Evolutionary conservation across 2,329 filamentous ascomycete species (phyloP), one percentile per base, ranked within the genome.

Genomic region (Fonsecaea pedrosoi): DNA sequence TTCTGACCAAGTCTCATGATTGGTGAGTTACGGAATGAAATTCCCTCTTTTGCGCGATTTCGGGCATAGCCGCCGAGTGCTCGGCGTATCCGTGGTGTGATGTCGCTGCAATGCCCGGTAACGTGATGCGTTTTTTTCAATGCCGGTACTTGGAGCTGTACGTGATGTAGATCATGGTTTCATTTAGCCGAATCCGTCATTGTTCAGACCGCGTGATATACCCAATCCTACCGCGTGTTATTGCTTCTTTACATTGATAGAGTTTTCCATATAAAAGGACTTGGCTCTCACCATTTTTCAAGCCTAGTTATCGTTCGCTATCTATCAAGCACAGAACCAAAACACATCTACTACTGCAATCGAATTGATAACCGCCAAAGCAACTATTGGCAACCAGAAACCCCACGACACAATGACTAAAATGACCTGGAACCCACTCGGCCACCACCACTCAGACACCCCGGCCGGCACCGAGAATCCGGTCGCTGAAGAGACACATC

Each of bases 41-140:
- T 30, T 54, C 40, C 42, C n/a, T 25, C 4, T 32, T 10, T 18
- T 66, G 65, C 61, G 65, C 57, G 65, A 67, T 67, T 67, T 67
- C 61, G 65, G 65, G 61, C 53, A 53, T 48, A 45, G n/a, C 65
- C 65, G 65, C 35, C 48, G 55, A 61, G 15, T 9, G 12, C 40
- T 48, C 30, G 48, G 38, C 38, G 7, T 32, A 32, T 61, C 12
- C 2, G 65, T 67, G 65, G 65, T 64, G 60, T 67, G 65, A 67
- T 7, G 8, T 42, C 38, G 54, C n/a, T 34, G 32, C 21, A 35
- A 30, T 15, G 42, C 32, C 40, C 12, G 48, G 59, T 61, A 61
- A 61, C 59, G 50, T 61, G 59, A 61, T 54, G 48, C 32, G 4
- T 40, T 40, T 40, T 40, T 40, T 30, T 7, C 48, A 53, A 13